Base-by-base conservation (phyloP, 371 early-diverging fungal genomes). In the Mortierella sp. region DNA sequence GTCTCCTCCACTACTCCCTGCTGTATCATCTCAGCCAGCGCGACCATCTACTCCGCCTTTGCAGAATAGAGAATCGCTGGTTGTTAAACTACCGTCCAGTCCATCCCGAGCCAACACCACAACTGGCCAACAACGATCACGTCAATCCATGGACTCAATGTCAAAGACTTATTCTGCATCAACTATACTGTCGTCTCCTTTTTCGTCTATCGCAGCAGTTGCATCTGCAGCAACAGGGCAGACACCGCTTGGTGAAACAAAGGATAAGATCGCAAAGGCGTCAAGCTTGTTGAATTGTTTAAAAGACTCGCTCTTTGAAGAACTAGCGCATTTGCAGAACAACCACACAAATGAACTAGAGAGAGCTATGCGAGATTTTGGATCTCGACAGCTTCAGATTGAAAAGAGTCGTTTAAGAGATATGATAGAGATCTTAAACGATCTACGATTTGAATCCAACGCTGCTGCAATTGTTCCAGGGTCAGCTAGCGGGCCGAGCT, bases 301-400 rank as follows among this genome's bases (percentile, higher is more conserved):
- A 4, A 68, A 65, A 28, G 62, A 66, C 2, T 72, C 78, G 8
- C 62, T 77, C n/a, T 72, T 72, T 55, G 78, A 77, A 23, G 78
- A 77, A 42, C 58, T 77, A 5, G 64, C 78, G 3, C 78, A 77
- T 61, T 66, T 77, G 13, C 78, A 77, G 47, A 64, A 51, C 37
- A 68, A 77, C 45, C 78, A 77, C 31, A 68, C 78, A n/a, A 64
- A 61, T 47, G 78, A 72, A 53, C 58, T 77, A 29, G 66, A 72
- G 62, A 32, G 69, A 9, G 72, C 78, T 1, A 77, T 77, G 78
- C 63, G 72, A 10, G 78, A 77, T 22, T 77, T 77, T 68, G 78
- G 78, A 0, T 68, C 72, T 1, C 58, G 78, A 6, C 78, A 77
- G 22, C 42, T 77, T 35, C 72, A 77, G 69, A 77, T 77, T 54